Evolutionary conservation across 2,329 filamentous ascomycete species (phyloP).

Genomic region (Salinomyces thailandicus): DNA sequence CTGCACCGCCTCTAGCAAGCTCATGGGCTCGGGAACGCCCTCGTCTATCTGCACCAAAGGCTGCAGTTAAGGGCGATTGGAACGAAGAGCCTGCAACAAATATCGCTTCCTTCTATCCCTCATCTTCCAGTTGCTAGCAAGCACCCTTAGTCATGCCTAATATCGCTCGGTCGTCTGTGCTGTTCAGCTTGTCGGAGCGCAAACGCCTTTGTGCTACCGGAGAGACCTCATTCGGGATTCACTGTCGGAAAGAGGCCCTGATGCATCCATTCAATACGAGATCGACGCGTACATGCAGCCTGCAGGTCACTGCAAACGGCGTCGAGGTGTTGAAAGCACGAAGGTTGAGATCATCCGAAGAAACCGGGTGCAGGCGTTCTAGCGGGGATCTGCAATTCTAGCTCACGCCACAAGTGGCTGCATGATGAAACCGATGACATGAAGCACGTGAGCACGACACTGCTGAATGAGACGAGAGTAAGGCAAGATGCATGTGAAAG

Average conservation of each 20-base stretch:
- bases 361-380: background rate
- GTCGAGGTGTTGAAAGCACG: background rate
- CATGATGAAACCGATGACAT: background rate
- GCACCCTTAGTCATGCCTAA: conserved; percentile 2
- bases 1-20: conserved; percentile 4
- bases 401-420: background rate
- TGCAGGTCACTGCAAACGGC: background rate
- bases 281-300: too few relatives aligned
- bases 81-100: background rate
- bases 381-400: background rate
- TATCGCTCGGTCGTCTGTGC: background rate
- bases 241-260: too few relatives aligned
- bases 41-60: too few relatives aligned
- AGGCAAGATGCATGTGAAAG: background rate
- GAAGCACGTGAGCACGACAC: background rate
- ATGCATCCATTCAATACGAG: too few relatives aligned
- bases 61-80: background rate
- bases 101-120: conserved; percentile 2
- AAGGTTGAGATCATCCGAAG: background rate
- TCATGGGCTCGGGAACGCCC: conserved; percentile 3
- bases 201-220: background rate
- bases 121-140: conserved; percentile 5
- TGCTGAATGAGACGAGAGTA: background rate
- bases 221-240: too few relatives aligned
- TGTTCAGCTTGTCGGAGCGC: background rate